A percentile compares a stretch with the other conserved stretches of the same genome.
These are phyloP conservation scores for Suillus subaureus DNA, from an alignment of 768 basidiomycete species.

Conservation along the genomic window DNA sequence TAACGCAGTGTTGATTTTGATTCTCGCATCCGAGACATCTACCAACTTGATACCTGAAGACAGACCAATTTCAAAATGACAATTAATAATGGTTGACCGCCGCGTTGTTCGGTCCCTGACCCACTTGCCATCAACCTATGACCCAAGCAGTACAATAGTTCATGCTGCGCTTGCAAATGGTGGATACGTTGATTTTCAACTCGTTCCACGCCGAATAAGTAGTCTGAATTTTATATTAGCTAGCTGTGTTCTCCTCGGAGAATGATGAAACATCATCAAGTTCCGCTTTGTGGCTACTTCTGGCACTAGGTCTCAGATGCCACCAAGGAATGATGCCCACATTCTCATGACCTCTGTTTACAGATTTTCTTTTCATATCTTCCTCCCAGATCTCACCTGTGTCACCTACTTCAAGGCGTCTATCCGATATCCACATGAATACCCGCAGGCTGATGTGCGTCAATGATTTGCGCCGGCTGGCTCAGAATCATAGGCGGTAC, in stretches of 20 bases:
- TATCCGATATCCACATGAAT: constrained; percentile 1
- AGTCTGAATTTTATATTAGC: not conserved
- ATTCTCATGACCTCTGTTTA: not conserved
- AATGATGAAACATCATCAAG: not conserved
- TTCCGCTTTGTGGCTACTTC: not conserved
- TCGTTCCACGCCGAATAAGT: not conserved
- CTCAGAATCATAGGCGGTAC: not conserved
- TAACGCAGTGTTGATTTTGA: constrained; percentile 4
- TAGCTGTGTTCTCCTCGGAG: not conserved
- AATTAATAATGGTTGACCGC: not conserved
- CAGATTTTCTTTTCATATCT: not conserved
- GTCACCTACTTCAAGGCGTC: not conserved
- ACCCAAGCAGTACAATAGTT: not conserved
- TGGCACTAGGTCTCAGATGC: not conserved
- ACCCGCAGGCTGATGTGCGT: not conserved
- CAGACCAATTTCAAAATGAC: not conserved
- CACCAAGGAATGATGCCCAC: not conserved
- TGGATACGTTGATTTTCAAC: not conserved
- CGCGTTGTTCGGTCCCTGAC: not conserved
- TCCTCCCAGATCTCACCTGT: not conserved
- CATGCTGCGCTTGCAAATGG: not conserved
- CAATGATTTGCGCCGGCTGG: not conserved
- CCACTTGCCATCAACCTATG: not conserved
- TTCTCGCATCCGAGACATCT: not conserved
- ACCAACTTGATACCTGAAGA: not conserved